These are phyloP conservation scores for Pterocarpus santalinus DNA, from an alignment of 306 rosid genomes.

Conservation along the genomic window DNA sequence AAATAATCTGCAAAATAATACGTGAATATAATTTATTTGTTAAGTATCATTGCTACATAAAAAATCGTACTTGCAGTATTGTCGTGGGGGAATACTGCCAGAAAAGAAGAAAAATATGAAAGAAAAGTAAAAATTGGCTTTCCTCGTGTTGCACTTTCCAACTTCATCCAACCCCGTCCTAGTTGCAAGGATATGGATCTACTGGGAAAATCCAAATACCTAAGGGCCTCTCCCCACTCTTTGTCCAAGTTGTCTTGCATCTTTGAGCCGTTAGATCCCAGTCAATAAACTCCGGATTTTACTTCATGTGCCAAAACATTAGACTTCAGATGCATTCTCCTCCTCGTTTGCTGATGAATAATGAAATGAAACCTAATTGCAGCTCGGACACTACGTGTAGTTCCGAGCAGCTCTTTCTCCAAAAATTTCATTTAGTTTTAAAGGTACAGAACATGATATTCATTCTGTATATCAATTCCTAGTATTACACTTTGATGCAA, in stretches of 20 bases:
- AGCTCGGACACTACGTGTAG: too few relatives aligned
- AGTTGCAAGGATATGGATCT: neutral
- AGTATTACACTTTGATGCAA: neutral
- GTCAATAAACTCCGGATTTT: neutral
- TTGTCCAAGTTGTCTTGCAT: neutral
- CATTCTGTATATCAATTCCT: neutral
- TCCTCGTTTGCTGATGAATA: neutral
- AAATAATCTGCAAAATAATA: neutral
- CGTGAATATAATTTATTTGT: neutral
- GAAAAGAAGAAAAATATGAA: slow-evolving; percentile 9
- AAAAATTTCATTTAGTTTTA: too few relatives aligned
- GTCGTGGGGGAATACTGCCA: neutral
- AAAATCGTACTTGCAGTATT: neutral
- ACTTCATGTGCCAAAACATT: neutral
- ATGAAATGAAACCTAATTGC: slow-evolving; percentile 3
- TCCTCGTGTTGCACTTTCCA: neutral
- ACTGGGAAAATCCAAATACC: neutral
- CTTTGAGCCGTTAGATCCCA: neutral
- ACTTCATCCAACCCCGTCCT: neutral
- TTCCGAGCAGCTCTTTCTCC: too few relatives aligned
- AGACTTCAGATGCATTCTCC: neutral
- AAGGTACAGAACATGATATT: too few relatives aligned
- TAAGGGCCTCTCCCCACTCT: neutral
- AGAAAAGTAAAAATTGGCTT: neutral
- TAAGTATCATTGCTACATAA: neutral